A percentile compares a stretch with the other conserved stretches of the same genome.
Conservation (phyloP, 306 rosid species). For the Macrotyloma uniflorum region DNA sequence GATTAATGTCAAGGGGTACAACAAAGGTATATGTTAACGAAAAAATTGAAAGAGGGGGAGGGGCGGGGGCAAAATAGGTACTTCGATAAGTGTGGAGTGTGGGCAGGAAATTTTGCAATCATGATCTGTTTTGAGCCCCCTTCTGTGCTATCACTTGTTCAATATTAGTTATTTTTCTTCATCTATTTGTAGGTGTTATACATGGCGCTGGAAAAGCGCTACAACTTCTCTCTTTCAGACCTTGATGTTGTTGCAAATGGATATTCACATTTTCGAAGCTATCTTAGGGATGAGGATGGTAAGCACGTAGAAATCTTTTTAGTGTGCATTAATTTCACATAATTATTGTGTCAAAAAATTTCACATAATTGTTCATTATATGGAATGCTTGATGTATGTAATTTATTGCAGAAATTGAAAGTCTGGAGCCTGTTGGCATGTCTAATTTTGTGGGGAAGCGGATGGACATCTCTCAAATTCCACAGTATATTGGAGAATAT, state of each 20-base stretch:
- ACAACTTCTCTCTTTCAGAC: slow-evolving; percentile 82
- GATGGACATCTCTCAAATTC: slow-evolving; percentile 64
- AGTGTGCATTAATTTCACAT: neutral
- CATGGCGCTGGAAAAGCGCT: slow-evolving; percentile 84
- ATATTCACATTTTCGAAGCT: slow-evolving; percentile 73
- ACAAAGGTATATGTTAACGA: slow-evolving; percentile 54
- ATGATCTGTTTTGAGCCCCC: slow-evolving; percentile 20
- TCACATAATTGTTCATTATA: neutral
- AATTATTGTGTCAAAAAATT: neutral
- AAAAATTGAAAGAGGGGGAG: neutral
- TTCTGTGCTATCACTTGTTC: neutral
- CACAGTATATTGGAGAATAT: slow-evolving; percentile 67
- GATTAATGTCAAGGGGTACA: slow-evolving; percentile 73
- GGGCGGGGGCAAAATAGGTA: no score
- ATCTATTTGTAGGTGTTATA: slow-evolving; percentile 65
- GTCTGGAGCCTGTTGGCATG: slow-evolving; percentile 10
- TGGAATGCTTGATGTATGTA: slow-evolving; percentile 23
- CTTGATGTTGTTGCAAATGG: slow-evolving; percentile 86
- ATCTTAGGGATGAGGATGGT: slow-evolving; percentile 61
- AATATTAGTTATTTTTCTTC: slow-evolving; percentile 8
- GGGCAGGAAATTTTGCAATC: neutral
- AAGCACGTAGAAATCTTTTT: slow-evolving; percentile 17
- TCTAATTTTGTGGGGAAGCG: slow-evolving; percentile 62
- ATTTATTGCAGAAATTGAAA: slow-evolving; percentile 57
- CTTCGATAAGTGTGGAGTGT: neutral